Evolutionary conservation across 345 rosid genomes (phyloP), one percentile per base, ranked within the genome.

Genomic region (Angophora floribunda): DNA sequence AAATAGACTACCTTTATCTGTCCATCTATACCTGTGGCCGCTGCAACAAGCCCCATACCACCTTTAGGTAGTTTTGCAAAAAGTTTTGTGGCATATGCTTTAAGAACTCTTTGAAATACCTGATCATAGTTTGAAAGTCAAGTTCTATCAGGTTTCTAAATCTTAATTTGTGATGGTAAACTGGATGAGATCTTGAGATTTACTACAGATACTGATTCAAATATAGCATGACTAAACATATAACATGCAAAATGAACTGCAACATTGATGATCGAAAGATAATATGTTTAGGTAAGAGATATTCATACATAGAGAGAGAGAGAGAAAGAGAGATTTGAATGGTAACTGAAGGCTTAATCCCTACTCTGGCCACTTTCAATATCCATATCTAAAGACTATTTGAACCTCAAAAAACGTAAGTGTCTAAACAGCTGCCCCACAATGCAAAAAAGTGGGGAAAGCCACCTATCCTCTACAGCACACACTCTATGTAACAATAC

Each of bases 11-110:
- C 99, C 98, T 96, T 98, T 94, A 98, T 98, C 90, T 95, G 99
- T 84, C 98, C 96, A 87, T 98, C 99, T 95, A 95, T 95, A 87
- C 99, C 99, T 15, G 99, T 98, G 82, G 99, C 99, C 85, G 99
- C 98, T 45, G 99, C 99, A 91, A 98, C 99, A 87, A 98, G 94
- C 86, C 99, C 99, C 15, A 94, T 89, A 86, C 99, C 99, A 87
- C 99, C 96, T 92, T 95, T 98, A 26, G 99, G 99, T 87, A 98
- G 95, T 92, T 95, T 98, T 61, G 91, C 92, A 94, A 92, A 94
- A 85, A 98, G 97, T 97, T 95, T 98, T 87, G 96, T 89, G 51
- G 97, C 99, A 89, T 98, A 98, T 32, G 98, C 98, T 93, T 96
- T 97, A 21, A 98, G 95, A 90, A 94, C 92, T 93, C 95, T 95